phyloP scores from a whole-genome alignment of 2,329 filamentous ascomycete species.

The Cercospora brassicicola region DNA sequence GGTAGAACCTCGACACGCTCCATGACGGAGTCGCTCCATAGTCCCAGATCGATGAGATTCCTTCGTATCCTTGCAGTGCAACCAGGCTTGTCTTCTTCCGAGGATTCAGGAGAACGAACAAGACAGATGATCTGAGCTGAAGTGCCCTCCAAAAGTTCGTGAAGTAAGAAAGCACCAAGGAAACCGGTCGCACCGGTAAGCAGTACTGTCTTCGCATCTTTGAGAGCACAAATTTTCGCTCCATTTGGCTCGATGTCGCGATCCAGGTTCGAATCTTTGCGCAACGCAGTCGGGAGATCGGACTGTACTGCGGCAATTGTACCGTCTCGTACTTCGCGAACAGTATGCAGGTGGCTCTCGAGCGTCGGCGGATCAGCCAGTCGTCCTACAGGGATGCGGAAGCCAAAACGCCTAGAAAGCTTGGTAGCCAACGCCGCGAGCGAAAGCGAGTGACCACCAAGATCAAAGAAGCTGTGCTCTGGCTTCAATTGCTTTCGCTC shows the following conservation, averaged over 20 bases:
- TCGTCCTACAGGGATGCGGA: slow-evolving; percentile 68
- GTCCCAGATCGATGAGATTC: slow-evolving; percentile 73
- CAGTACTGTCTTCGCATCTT: slow-evolving; percentile 67
- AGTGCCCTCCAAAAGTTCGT: slow-evolving; percentile 66
- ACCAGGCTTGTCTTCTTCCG: slow-evolving; percentile 62
- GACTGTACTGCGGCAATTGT: slow-evolving; percentile 73
- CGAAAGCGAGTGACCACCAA: slow-evolving; percentile 75
- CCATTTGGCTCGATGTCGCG: slow-evolving; percentile 63
- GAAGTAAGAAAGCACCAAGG: slow-evolving; percentile 71
- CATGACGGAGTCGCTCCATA: slow-evolving; percentile 75
- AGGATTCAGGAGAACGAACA: slow-evolving; percentile 69
- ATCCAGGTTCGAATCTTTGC: slow-evolving; percentile 65
- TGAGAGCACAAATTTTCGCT: slow-evolving; percentile 58
- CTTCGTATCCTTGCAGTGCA: slow-evolving; percentile 72
- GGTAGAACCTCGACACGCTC: slow-evolving; percentile 75
- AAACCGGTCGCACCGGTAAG: slow-evolving; percentile 76
- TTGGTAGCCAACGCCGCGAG: slow-evolving; percentile 75
- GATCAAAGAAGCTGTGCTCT: slow-evolving; percentile 76
- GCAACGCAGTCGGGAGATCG: slow-evolving; percentile 68
- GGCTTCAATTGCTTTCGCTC: slow-evolving; percentile 61
- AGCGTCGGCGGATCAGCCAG: slow-evolving; percentile 72
- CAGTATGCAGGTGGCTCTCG: slow-evolving; percentile 68
- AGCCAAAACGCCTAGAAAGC: slow-evolving; percentile 68
- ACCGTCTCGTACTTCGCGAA: slow-evolving; percentile 69
- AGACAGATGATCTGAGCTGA: slow-evolving; percentile 70